Conservation (phyloP, 495 filamentous ascomycete species). For the Tuber magnatum region DNA sequence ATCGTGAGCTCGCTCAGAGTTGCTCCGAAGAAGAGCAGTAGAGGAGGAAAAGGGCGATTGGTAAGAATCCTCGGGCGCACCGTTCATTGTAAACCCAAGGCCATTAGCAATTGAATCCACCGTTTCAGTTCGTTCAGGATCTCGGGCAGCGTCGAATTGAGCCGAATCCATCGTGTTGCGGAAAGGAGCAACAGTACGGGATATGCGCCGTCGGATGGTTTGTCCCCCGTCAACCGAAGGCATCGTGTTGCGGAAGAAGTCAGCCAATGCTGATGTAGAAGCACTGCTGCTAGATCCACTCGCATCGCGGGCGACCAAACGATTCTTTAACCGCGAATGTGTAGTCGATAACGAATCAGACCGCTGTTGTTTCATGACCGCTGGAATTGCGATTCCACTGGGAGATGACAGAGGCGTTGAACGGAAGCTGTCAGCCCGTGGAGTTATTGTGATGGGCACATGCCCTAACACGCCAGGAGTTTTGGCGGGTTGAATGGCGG, state of each 20-base stretch:
- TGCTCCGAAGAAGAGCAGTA: slow-evolving; percentile 50
- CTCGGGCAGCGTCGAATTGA: slow-evolving; percentile 47
- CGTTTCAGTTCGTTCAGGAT: background rate
- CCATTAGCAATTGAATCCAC: background rate
- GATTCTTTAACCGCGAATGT: slow-evolving; percentile 22
- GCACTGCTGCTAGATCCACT: slow-evolving; percentile 48
- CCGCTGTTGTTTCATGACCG: slow-evolving; percentile 36
- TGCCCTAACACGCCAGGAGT: background rate
- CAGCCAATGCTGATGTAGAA: slow-evolving; percentile 76
- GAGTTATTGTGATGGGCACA: slow-evolving; percentile 9
- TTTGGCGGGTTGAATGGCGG: slow-evolving; percentile 3
- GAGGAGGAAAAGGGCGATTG: slow-evolving; percentile 53
- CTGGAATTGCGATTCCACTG: slow-evolving; percentile 26
- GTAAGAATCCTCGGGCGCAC: slow-evolving; percentile 43
- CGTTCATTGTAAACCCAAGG: slow-evolving; percentile 23
- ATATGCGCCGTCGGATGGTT: slow-evolving; percentile 56
- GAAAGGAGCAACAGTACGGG: slow-evolving; percentile 78
- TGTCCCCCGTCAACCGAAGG: slow-evolving; percentile 32
- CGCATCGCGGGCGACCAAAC: slow-evolving; percentile 36
- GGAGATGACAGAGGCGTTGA: slow-evolving; percentile 16
- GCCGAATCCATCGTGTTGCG: slow-evolving; percentile 79
- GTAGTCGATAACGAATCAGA: slow-evolving; percentile 18
- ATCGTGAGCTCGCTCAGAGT: slow-evolving; percentile 26
- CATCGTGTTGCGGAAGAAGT: slow-evolving; percentile 83
- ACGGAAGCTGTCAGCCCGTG: slow-evolving; percentile 13